phyloP scores from a whole-genome alignment of 1,284 basidiomycete genomes.

The Puccinia horiana region DNA sequence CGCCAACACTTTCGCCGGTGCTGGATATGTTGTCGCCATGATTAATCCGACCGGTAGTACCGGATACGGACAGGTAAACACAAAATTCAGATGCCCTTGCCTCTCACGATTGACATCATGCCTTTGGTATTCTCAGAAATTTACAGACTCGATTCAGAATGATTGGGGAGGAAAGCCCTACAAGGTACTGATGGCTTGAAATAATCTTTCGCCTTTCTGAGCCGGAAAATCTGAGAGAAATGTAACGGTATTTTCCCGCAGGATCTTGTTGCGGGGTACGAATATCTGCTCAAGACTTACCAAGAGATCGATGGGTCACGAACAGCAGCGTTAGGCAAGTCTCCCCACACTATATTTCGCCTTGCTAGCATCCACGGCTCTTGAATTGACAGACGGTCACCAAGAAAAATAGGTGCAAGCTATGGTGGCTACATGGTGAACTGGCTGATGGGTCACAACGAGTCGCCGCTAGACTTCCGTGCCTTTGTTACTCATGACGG shows the following conservation, averaged over 20 bases:
- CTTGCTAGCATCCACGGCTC: too few species aligned
- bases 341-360: not conserved
- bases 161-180: slow-evolving; percentile 54
- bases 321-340: slow-evolving; percentile 36
- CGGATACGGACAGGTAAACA: slow-evolving; percentile 53
- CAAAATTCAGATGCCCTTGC: not conserved
- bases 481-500: slow-evolving; percentile 55
- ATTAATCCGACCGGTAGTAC: slow-evolving; percentile 54
- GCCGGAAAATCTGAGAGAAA: not conserved
- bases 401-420: slow-evolving; percentile 19
- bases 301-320: slow-evolving; percentile 33
- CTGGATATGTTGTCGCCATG: slow-evolving; percentile 53
- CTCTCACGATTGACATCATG: not conserved
- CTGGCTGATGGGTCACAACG: slow-evolving; percentile 56
- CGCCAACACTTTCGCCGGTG: slow-evolving; percentile 52
- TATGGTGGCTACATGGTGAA: slow-evolving; percentile 51
- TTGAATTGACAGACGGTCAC: not conserved
- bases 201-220: not conserved
- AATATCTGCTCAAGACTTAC: slow-evolving; percentile 41
- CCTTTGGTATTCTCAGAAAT: slow-evolving; percentile 22
- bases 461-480: slow-evolving; percentile 53
- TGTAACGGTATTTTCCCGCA: not conserved
- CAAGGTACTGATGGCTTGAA: slow-evolving; percentile 50
- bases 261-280: slow-evolving; percentile 46
- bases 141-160: slow-evolving; percentile 54